Evolutionary conservation across 1,139 yeast genomes (phyloP), one percentile per base, ranked within the genome.

Genomic region (Trichomonascaceae sp.): DNA sequence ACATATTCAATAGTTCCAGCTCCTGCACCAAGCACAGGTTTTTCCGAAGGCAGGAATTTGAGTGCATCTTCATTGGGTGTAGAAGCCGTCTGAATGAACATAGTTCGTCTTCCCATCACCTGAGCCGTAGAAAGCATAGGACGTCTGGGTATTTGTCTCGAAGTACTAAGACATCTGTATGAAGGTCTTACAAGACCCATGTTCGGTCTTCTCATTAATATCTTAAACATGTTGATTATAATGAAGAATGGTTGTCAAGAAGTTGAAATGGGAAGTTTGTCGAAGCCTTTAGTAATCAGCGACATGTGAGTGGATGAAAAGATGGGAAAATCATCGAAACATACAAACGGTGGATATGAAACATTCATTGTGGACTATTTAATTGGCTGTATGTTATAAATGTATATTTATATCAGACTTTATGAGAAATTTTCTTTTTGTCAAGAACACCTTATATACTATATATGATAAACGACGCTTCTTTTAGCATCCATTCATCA

Each of bases 1-100:
- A 89, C 74, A 68, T 84, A 84, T 72, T 88, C 84, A 63, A 74
- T 66, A 32, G 82, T 78, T 30, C 72, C 75, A 13, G 81, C 74
- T 43, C 66, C 68, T 13, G 72, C 73, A 20, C 83, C 84, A 4
- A 82, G 71, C 15, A 82, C 78, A 53, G 78, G 75, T 12, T 43
- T 30, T 50, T 80, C 83, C 7, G 87, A 77, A 1, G 99, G 97
- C 20, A 88, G 72, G 57, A 90, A 93, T 72, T 93, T 93, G 57
- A 93, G 74, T 0, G 99, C 98, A 69, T 93, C 87, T 45, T 84
- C 91, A 65, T 93, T 93, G 3, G 99, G 99, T 0, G 99, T 93
- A 2, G 87, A 72, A 13, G 82, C 74, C 0, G 89, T 82, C 61
- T 83, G 84, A 41, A 82, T 78, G 59, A 71, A 74, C 61, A 73